These are phyloP conservation scores for Gaertneriomyces semiglobifer DNA, from an alignment of 192 early-diverging fungal species.

Conservation along the genomic window DNA sequence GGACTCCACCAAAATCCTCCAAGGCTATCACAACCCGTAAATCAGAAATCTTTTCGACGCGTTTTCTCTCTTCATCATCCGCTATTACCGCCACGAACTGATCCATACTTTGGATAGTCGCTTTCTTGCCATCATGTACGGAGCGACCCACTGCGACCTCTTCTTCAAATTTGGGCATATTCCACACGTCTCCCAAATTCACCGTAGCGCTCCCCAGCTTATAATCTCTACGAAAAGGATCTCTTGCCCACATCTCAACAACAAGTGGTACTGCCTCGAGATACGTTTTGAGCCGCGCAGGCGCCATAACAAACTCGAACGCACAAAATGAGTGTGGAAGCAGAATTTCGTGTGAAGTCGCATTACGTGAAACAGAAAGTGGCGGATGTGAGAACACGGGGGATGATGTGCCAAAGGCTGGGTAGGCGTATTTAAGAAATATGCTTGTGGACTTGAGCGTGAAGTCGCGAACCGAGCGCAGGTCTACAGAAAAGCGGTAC, in stretches of 20 bases:
- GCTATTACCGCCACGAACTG: slow-evolving; percentile 1
- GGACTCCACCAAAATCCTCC: slow-evolving; percentile 53
- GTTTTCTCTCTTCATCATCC: neutral
- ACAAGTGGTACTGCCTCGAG: slow-evolving; percentile 49
- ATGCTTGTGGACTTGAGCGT: slow-evolving; percentile 20
- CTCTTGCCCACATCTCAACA: slow-evolving; percentile 43
- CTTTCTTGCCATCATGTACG: neutral
- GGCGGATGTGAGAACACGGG: slow-evolving; percentile 47
- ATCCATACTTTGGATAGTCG: slow-evolving; percentile 25
- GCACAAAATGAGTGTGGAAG: slow-evolving; percentile 47
- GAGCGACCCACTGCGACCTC: neutral
- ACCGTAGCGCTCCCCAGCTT: slow-evolving; percentile 36
- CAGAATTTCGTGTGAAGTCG: slow-evolving; percentile 24
- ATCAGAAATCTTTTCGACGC: slow-evolving; percentile 33
- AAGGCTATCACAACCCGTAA: slow-evolving; percentile 44
- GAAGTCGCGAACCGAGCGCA: slow-evolving; percentile 40
- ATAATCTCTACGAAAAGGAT: slow-evolving; percentile 33
- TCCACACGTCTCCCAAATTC: slow-evolving; percentile 29
- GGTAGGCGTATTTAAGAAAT: slow-evolving; percentile 44
- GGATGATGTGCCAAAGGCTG: slow-evolving; percentile 45
- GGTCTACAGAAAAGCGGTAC: slow-evolving; percentile 54
- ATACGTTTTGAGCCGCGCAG: slow-evolving; percentile 36
- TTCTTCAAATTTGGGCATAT: neutral
- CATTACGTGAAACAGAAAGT: slow-evolving; percentile 7
- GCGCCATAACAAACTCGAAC: slow-evolving; percentile 55